Percentiles rank a stretch among this genome's conserved stretches.
phyloP scores from a whole-genome alignment of 495 filamentous ascomycete species.

The Aspergillus baeticus region DNA sequence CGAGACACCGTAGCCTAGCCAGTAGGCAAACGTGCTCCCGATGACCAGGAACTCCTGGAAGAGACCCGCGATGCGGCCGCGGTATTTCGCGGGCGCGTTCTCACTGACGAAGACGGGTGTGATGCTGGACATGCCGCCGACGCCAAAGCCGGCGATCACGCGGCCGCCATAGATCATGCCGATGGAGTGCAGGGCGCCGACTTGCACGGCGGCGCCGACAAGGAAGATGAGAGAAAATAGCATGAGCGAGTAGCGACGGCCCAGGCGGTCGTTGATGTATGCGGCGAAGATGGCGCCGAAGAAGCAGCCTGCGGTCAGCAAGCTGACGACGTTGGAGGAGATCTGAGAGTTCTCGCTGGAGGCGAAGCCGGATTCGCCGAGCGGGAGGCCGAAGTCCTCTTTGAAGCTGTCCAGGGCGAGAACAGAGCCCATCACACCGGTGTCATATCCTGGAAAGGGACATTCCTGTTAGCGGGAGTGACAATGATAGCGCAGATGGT shows the following conservation, averaged over 20 bases:
- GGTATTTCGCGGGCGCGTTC: slow-evolving; percentile 36
- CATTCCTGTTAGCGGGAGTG: not conserved
- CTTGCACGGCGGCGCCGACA: slow-evolving; percentile 62
- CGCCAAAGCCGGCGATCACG: slow-evolving; percentile 42
- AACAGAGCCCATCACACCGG: slow-evolving; percentile 58
- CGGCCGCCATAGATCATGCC: slow-evolving; percentile 42
- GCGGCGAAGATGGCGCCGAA: slow-evolving; percentile 64
- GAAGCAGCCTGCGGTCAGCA: slow-evolving; percentile 66
- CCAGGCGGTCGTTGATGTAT: slow-evolving; percentile 54
- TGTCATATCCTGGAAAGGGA: slow-evolving; percentile 51
- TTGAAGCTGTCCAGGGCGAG: slow-evolving; percentile 56
- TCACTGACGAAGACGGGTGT: slow-evolving; percentile 51
- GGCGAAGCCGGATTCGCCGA: slow-evolving; percentile 29
- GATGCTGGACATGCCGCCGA: slow-evolving; percentile 45
- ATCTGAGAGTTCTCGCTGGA: slow-evolving; percentile 8
- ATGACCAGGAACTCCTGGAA: slow-evolving; percentile 37
- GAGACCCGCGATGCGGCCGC: slow-evolving; percentile 43
- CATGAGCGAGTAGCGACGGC: slow-evolving; percentile 57
- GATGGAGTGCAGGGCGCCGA: slow-evolving; percentile 36
- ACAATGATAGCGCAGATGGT: not conserved
- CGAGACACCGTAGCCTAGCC: slow-evolving; percentile 54
- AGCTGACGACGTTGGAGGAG: slow-evolving; percentile 57
- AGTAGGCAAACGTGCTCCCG: slow-evolving; percentile 35
- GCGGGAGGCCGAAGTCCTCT: slow-evolving; percentile 50
- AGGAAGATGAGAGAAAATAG: slow-evolving; percentile 58